Evolutionary conservation across 139 green algal genomes (phyloP).

Genomic region (Chlorella sp.): DNA sequence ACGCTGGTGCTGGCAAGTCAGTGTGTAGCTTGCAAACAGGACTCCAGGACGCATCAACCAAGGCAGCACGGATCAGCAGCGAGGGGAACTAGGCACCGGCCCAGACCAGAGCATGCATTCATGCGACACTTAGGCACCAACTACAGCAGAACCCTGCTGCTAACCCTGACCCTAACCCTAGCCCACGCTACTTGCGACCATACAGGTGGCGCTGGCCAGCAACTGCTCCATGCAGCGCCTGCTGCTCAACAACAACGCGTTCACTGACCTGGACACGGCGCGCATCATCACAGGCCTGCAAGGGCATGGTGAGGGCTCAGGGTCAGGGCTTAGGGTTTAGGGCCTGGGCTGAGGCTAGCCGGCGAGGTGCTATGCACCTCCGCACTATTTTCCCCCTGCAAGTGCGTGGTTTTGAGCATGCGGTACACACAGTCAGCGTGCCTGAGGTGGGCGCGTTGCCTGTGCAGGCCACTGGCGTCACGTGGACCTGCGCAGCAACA

Average conservation of each 20-base stretch:
- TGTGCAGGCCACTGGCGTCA: constrained; percentile 23
- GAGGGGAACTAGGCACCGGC: background rate
- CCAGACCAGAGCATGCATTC: background rate
- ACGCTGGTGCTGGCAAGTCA: no score
- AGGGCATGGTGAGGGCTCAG: constrained; percentile 17
- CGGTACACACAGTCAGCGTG: background rate
- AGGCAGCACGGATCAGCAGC: no score
- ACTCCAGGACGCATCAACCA: no score
- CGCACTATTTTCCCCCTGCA: background rate
- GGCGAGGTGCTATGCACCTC: background rate
- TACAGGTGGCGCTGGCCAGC: constrained; percentile 20
- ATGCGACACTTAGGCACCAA: no score
- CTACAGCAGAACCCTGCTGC: no score
- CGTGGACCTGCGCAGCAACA: constrained; percentile 35
- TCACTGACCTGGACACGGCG: constrained; percentile 28
- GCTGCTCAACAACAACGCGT: constrained; percentile 26
- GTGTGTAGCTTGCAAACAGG: no score
- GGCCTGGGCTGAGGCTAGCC: background rate
- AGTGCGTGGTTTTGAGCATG: no score
- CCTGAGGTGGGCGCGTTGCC: background rate
- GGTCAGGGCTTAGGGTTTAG: background rate
- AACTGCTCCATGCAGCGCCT: constrained; percentile 19
- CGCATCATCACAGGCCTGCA: constrained; percentile 24
- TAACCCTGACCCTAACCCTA: no score
- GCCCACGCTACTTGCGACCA: background rate